A percentile compares a stretch with the other conserved stretches of the same genome.
phyloP scores from a whole-genome alignment of 345 rosid genomes.

The Syzygium aromaticum region DNA sequence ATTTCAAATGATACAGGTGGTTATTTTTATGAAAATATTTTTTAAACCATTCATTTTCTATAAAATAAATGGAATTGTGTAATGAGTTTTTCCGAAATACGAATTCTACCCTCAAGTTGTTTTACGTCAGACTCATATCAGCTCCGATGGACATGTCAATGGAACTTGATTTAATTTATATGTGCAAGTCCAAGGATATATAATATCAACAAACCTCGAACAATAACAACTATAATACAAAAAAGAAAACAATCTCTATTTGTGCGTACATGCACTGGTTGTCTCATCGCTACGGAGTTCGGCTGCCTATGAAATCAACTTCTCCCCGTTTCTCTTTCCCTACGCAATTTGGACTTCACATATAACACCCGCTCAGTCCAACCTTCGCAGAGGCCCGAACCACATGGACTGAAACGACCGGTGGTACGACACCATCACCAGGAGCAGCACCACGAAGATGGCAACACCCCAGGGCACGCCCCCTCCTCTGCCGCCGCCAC shows the following conservation, averaged over 20 bases:
- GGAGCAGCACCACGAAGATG: conserved; percentile 20
- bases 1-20: not conserved
- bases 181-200: not conserved
- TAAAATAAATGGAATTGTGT: not conserved
- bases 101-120: not conserved
- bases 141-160: not conserved
- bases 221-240: not conserved
- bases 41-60: not conserved
- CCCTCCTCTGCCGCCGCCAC: not conserved
- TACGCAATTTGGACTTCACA: not conserved
- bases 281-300: not conserved
- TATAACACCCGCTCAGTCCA: not conserved
- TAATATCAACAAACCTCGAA: not conserved
- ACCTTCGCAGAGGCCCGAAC: conserved; percentile 28
- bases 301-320: not conserved
- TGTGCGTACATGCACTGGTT: not conserved
- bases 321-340: not conserved
- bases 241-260: not conserved
- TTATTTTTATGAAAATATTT: not conserved
- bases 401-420: conserved; percentile 48
- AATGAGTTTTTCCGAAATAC: not conserved
- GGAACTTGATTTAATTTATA: not conserved
- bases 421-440: conserved; percentile 38
- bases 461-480: conserved; percentile 40
- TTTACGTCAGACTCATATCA: not conserved